Conservation (phyloP, 2,329 filamentous ascomycete genomes). For the Colletotrichum sp. region DNA sequence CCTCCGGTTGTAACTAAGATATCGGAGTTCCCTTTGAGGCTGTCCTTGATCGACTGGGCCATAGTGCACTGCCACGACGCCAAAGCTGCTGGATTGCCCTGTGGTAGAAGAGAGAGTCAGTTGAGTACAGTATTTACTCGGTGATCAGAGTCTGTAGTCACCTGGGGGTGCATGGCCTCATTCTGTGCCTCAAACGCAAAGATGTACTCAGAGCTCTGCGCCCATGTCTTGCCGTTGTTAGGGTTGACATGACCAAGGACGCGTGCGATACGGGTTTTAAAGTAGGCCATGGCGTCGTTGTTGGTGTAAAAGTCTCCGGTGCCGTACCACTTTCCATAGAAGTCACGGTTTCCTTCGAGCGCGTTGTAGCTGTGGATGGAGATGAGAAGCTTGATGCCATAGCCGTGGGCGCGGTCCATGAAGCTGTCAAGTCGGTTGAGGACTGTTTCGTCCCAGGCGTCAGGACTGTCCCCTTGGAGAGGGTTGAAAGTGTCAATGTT, state of each 20-base stretch:
- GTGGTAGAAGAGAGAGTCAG: not conserved
- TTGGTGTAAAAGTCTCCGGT: constrained; percentile 16
- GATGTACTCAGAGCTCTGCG: constrained; percentile 25
- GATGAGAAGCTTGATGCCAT: constrained; percentile 22
- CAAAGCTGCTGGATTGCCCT: constrained; percentile 22
- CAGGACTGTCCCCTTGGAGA: constrained; percentile 7
- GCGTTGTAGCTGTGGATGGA: constrained; percentile 23
- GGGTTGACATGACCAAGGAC: constrained; percentile 17
- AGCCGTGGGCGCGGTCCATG: constrained; percentile 14
- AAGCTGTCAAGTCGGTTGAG: constrained; percentile 19
- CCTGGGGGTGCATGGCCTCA: constrained; percentile 25
- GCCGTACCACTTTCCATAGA: constrained; percentile 21
- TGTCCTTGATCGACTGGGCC: constrained; percentile 26
- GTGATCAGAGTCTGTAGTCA: not conserved
- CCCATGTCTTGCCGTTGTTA: constrained; percentile 22
- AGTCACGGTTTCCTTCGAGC: constrained; percentile 4
- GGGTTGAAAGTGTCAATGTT: not conserved
- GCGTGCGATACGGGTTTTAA: constrained; percentile 17
- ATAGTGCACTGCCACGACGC: constrained; percentile 28
- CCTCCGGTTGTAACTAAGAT: constrained; percentile 27
- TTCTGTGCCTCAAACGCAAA: constrained; percentile 29
- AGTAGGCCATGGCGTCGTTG: constrained; percentile 7
- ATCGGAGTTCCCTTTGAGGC: constrained; percentile 11
- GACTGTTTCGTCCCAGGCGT: constrained; percentile 20
- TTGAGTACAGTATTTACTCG: not conserved